phyloP scores from a whole-genome alignment of 169 alveolate genomes.

The Theileria orientalis region DNA sequence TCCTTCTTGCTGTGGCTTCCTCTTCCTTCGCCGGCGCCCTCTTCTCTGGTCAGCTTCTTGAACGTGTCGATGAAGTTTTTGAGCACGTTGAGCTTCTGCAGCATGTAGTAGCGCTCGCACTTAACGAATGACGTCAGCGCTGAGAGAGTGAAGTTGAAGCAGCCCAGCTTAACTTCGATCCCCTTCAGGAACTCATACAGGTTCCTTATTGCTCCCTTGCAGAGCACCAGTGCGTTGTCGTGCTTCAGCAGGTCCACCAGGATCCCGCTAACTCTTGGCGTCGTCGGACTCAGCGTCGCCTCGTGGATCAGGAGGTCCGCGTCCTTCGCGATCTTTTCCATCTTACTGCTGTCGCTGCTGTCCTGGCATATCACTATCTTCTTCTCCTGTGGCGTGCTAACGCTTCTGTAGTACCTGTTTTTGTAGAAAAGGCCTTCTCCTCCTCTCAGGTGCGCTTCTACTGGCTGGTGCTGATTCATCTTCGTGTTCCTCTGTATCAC shows the following conservation, averaged over 20 bases:
- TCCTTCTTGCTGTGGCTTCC: neutral
- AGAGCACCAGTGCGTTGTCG: neutral
- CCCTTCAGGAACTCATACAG: slow-evolving; percentile 4
- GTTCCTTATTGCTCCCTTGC: neutral
- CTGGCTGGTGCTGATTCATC: neutral
- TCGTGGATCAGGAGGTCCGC: slow-evolving; percentile 75
- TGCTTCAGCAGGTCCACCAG: slow-evolving; percentile 5
- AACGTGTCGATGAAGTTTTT: slow-evolving; percentile 3
- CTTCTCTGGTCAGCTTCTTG: neutral
- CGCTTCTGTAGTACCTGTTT: slow-evolving; percentile 20
- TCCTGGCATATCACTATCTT: slow-evolving; percentile 77
- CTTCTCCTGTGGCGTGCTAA: slow-evolving; percentile 15
- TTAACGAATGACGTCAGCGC: slow-evolving; percentile 9
- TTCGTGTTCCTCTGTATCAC: slow-evolving; percentile 65
- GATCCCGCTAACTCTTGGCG: neutral
- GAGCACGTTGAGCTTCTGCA: neutral
- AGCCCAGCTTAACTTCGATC: slow-evolving; percentile 4
- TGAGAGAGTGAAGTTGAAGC: slow-evolving; percentile 12
- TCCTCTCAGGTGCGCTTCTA: neutral
- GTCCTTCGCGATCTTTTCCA: slow-evolving; percentile 63
- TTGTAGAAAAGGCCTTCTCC: slow-evolving; percentile 4
- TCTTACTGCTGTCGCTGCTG: slow-evolving; percentile 64
- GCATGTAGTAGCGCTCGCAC: slow-evolving; percentile 3
- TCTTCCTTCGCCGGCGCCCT: neutral
- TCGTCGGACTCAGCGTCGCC: slow-evolving; percentile 67